Base-by-base conservation (phyloP, 192 early-diverging fungal genomes). In the Umbelopsis sp. region DNA sequence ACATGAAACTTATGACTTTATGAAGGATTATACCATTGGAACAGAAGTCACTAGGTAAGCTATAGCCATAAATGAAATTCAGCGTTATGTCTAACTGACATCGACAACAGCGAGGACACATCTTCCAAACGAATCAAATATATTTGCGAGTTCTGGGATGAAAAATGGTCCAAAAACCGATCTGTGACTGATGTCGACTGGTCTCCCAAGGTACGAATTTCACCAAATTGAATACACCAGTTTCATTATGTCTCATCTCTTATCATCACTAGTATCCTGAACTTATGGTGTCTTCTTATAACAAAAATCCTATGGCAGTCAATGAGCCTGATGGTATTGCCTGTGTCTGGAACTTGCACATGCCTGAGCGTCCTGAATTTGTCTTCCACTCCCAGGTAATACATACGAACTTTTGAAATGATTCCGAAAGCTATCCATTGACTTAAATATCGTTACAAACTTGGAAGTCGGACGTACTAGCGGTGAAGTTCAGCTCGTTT, bases 311-410 rank as follows among this genome's bases (percentile, higher is more conserved):
- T 9, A 66, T 90, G 53, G 90, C 93, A 26, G 85, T 90, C 8
- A 94, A 91, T 75, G 97, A 98, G 68, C 92, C 96, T 2, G 95
- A 97, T 80, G 98, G 98, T 70, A 73, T 96, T n/a, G 94, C 95
- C 17, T 84, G 93, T 20, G 85, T 99, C 2, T 99, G 98, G 98
- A 99, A 96, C 78, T 68, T 91, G 36, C 94, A 95, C 71, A 73
- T 96, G 54, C 81, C 84, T 11, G 92, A 93, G 62, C 89, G 97
- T 17, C 97, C 97, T 21, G 97, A 99, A 80, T 98, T 93, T 87
- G 88, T 97, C 20, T 96, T 98, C 77, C 90, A 94, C 50, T 90
- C 95, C 2, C 96, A 91, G 79, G 90, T 90, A 78, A 36, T 24
- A 43, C 29, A 24, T 20, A 45, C 14, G 0, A 17, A 17, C 11